These are phyloP conservation scores for Colletotrichum theobromicola DNA, from an alignment of 2,329 filamentous ascomycete genomes.

Conservation along the genomic window DNA sequence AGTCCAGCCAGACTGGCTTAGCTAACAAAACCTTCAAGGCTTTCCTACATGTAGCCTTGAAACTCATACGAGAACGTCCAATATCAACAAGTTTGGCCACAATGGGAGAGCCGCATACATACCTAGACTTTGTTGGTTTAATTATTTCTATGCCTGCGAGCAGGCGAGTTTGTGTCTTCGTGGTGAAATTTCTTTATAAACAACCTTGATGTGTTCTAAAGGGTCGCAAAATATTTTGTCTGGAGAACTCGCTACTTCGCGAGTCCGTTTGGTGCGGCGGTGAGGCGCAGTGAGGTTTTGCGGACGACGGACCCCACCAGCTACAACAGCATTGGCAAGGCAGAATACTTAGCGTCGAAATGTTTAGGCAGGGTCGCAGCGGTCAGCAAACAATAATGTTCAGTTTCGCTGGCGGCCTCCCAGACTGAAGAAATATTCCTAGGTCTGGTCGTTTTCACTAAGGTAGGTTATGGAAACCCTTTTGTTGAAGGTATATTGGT, in stretches of 20 bases:
- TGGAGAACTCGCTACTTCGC: not conserved
- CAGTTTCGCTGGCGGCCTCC: not conserved
- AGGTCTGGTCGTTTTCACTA: not conserved
- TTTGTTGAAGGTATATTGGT: not conserved
- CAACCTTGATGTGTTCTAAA: no score
- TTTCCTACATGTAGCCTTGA: no score
- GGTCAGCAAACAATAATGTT: not conserved
- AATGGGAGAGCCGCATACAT: no score
- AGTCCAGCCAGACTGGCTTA: no score
- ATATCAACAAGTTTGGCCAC: no score
- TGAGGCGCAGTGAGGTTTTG: not conserved
- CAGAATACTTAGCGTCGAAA: not conserved
- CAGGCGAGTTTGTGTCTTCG: no score
- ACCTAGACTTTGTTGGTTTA: no score
- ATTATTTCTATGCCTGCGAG: no score
- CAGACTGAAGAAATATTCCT: not conserved
- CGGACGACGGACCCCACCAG: not conserved
- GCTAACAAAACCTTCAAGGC: no score
- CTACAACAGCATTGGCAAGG: not conserved
- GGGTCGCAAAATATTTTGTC: no score
- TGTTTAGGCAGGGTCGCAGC: not conserved
- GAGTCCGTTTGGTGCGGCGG: not conserved
- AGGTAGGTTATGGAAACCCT: not conserved
- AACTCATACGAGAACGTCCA: no score
- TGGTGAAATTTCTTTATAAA: no score